Percentiles rank a stretch among this genome's conserved stretches.
These are phyloP conservation scores for Bretschneidera sinensis DNA, from an alignment of 345 rosid genomes.

Conservation along the genomic window DNA sequence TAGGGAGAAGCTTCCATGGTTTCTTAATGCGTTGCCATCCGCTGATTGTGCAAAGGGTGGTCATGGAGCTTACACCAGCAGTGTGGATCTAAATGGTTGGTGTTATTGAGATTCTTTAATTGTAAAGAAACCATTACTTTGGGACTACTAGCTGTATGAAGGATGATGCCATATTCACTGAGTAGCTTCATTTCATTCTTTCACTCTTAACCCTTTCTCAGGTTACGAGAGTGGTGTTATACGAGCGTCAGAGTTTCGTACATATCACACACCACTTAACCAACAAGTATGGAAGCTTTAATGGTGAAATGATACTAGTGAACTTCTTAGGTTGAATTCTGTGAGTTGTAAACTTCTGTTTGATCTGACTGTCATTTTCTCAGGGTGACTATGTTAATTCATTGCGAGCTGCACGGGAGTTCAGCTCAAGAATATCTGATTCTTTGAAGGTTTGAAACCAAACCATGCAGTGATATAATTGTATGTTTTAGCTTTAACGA, in stretches of 20 bases:
- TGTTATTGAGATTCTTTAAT: slow-evolving; percentile 12
- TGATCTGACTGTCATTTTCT: slow-evolving; percentile 19
- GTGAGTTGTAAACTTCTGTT: slow-evolving; percentile 1
- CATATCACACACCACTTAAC: slow-evolving; percentile 90
- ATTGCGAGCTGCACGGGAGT: slow-evolving; percentile 79
- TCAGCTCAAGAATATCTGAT: slow-evolving; percentile 68
- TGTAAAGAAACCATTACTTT: slow-evolving; percentile 10
- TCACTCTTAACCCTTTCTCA: slow-evolving; percentile 21
- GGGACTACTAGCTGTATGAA: no score
- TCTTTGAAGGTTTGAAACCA: slow-evolving; percentile 59
- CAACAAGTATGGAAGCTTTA: slow-evolving; percentile 48
- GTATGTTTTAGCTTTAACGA: background rate
- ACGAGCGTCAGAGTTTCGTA: slow-evolving; percentile 87
- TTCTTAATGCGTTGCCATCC: slow-evolving; percentile 86
- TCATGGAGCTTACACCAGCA: slow-evolving; percentile 88
- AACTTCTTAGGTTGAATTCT: background rate
- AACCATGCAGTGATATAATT: slow-evolving; percentile 1
- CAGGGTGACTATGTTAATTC: slow-evolving; percentile 86
- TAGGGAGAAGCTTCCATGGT: slow-evolving; percentile 88
- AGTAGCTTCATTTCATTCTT: background rate
- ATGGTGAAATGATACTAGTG: slow-evolving; percentile 6
- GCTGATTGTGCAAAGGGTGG: slow-evolving; percentile 99
- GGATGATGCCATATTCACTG: background rate
- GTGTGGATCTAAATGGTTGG: slow-evolving; percentile 76
- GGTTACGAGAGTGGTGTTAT: slow-evolving; percentile 80